Evolutionary conservation across 352 stramenopile species (phyloP).

Genomic region (Aphanomyces stellatus): DNA sequence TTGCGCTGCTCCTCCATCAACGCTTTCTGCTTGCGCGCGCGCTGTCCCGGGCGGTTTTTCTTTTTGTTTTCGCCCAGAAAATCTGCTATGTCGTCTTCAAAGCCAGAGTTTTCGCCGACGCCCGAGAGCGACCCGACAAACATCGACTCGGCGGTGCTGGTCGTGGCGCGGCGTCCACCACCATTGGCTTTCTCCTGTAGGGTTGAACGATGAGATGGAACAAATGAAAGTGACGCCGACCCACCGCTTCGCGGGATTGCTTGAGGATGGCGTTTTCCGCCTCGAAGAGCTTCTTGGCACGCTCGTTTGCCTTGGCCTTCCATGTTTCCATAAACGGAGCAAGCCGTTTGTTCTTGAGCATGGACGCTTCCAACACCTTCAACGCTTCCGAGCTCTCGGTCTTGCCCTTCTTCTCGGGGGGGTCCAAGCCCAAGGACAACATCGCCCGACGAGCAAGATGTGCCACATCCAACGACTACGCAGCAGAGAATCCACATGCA

Average conservation of each 20-base stretch:
- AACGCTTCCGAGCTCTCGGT: not conserved
- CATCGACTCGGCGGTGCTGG: conserved; percentile 30
- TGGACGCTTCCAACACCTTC: conserved; percentile 5
- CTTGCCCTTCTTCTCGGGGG: conserved; percentile 14
- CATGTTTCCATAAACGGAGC: conserved; percentile 12
- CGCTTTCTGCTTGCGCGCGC: conserved; percentile 70
- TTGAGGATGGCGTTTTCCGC: conserved; percentile 19
- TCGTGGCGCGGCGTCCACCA: not conserved
- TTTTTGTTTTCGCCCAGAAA: conserved; percentile 81
- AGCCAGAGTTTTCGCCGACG: not conserved
- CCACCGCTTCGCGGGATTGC: conserved; percentile 1
- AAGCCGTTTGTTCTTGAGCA: conserved; percentile 17
- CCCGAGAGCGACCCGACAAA: conserved; percentile 68
- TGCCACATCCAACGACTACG: conserved; percentile 9
- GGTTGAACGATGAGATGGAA: not conserved
- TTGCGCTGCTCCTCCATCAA: conserved; percentile 54
- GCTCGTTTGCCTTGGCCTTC: conserved; percentile 12
- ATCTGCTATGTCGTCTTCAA: conserved; percentile 63
- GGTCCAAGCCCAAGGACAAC: conserved; percentile 14
- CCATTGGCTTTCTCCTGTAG: conserved; percentile 3
- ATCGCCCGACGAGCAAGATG: conserved; percentile 8
- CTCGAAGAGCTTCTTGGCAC: conserved; percentile 15
- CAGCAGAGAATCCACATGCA: not conserved
- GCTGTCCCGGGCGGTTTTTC: conserved; percentile 75
- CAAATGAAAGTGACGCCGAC: not conserved